Evolutionary conservation across 805 yeast species (phyloP).

Genomic region (Brettanomyces custersianus): DNA sequence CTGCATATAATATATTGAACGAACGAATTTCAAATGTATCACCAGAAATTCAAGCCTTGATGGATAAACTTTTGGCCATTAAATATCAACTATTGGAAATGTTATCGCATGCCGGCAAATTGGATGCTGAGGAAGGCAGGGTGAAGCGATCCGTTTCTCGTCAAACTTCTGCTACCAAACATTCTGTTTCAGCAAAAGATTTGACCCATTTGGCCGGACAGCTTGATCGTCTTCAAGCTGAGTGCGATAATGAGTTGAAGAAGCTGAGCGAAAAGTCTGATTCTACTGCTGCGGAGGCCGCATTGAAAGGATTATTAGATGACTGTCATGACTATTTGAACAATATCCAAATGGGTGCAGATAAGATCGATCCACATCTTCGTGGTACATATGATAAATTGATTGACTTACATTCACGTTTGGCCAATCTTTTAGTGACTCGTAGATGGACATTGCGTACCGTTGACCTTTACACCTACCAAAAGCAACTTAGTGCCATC

Average conservation of each 20-base stretch:
- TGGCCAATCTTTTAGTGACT: constrained; percentile 80
- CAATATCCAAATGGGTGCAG: constrained; percentile 49
- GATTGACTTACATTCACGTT: constrained; percentile 54
- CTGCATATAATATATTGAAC: constrained; percentile 48
- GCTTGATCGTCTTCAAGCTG: constrained; percentile 14
- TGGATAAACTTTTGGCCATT: constrained; percentile 53
- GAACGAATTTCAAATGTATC: constrained; percentile 45
- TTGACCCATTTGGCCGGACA: constrained; percentile 16
- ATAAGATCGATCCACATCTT: constrained; percentile 40
- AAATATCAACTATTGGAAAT: constrained; percentile 52
- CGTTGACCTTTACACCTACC: constrained; percentile 84
- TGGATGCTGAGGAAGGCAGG: background rate
- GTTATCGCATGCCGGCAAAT: constrained; percentile 33
- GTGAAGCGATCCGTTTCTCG: constrained; percentile 6
- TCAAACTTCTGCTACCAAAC: too few species aligned
- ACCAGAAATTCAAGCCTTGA: constrained; percentile 37
- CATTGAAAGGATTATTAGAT: constrained; percentile 68
- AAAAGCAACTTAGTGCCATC: constrained; percentile 60
- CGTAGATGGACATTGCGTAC: constrained; percentile 97
- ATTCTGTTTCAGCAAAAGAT: constrained; percentile 12
- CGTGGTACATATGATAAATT: constrained; percentile 55
- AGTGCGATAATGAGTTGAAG: constrained; percentile 3
- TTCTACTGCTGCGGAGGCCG: constrained; percentile 26
- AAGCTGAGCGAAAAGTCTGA: background rate
- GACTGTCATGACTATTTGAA: constrained; percentile 70